These are phyloP conservation scores for Aaosphaeria pasadenensis DNA, from an alignment of 2,329 filamentous ascomycete species.

Conservation along the genomic window DNA sequence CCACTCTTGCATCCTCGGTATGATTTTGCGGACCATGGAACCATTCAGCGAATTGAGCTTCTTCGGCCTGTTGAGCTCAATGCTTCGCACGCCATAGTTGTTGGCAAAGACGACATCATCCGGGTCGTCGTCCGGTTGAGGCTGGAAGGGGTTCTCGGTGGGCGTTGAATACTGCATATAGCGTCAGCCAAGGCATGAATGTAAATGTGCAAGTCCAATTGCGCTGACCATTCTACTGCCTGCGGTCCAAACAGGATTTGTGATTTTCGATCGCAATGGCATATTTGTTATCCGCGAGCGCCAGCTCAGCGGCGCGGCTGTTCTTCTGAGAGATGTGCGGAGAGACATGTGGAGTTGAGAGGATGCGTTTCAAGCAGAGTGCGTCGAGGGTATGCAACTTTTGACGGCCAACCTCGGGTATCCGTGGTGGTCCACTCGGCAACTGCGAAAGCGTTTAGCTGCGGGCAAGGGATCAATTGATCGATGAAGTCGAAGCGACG, in stretches of 20 bases:
- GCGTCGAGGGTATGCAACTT: too few relatives aligned
- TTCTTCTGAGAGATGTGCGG: conserved; percentile 38
- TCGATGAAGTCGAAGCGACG: neutral
- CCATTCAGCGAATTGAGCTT: conserved; percentile 91
- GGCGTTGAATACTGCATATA: conserved; percentile 34
- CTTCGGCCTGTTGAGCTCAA: conserved; percentile 89
- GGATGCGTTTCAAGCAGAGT: neutral
- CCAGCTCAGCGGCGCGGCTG: conserved; percentile 39
- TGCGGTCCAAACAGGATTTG: conserved; percentile 55
- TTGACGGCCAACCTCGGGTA: conserved; percentile 35
- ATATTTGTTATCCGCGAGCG: conserved; percentile 51
- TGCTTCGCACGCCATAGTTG: conserved; percentile 82
- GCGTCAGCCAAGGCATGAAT: conserved; percentile 1
- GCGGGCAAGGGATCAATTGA: neutral
- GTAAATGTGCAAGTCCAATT: neutral
- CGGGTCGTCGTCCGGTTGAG: conserved; percentile 66
- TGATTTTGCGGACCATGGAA: conserved; percentile 94
- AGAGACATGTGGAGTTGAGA: conserved; percentile 42
- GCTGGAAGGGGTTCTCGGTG: conserved; percentile 42
- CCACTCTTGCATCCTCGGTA: conserved; percentile 88
- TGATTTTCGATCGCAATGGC: conserved; percentile 77
- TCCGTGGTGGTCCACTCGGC: conserved; percentile 5
- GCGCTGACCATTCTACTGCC: conserved; percentile 51
- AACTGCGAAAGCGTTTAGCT: too few relatives aligned
- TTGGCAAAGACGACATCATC: conserved; percentile 93